These are phyloP conservation scores for Penicillium sp. DNA, from an alignment of 2,329 filamentous ascomycete species.

Conservation along the genomic window DNA sequence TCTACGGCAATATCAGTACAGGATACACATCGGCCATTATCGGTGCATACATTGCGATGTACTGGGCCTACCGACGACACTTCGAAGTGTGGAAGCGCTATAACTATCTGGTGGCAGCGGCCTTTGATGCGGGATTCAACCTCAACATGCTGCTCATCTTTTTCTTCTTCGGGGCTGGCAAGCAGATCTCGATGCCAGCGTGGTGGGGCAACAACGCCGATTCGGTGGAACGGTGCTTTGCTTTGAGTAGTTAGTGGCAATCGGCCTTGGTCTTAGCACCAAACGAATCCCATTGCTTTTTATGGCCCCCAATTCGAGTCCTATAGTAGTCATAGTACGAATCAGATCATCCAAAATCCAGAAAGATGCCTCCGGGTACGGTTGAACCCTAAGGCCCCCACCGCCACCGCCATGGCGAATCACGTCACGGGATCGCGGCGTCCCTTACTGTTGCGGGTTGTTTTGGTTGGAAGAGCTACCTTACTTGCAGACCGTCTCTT, in stretches of 20 bases:
- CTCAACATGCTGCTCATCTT: slow-evolving; percentile 62
- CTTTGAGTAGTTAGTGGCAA: slow-evolving; percentile 33
- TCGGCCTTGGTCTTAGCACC: background rate
- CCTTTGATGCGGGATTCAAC: slow-evolving; percentile 63
- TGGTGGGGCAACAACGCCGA: slow-evolving; percentile 63
- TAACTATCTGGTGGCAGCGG: slow-evolving; percentile 61
- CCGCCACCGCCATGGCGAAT: slow-evolving; percentile 14
- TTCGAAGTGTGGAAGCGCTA: slow-evolving; percentile 60
- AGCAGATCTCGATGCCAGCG: slow-evolving; percentile 58
- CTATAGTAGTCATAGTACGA: background rate
- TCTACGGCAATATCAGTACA: slow-evolving; percentile 62
- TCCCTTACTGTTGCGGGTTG: slow-evolving; percentile 23
- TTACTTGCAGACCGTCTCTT: slow-evolving; percentile 27
- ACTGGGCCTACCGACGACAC: slow-evolving; percentile 55
- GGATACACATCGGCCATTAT: slow-evolving; percentile 58
- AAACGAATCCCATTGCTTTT: background rate
- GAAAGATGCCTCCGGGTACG: slow-evolving; percentile 15
- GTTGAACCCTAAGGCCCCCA: slow-evolving; percentile 16
- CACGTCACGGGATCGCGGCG: slow-evolving; percentile 15
- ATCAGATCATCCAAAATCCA: background rate
- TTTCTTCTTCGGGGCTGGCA: slow-evolving; percentile 57
- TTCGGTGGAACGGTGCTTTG: slow-evolving; percentile 60
- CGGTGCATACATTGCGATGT: slow-evolving; percentile 62
- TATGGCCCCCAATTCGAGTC: background rate
- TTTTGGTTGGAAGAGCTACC: slow-evolving; percentile 23